Base-by-base conservation (phyloP, 1,284 basidiomycete genomes). In the Rhodotorula sp. region DNA sequence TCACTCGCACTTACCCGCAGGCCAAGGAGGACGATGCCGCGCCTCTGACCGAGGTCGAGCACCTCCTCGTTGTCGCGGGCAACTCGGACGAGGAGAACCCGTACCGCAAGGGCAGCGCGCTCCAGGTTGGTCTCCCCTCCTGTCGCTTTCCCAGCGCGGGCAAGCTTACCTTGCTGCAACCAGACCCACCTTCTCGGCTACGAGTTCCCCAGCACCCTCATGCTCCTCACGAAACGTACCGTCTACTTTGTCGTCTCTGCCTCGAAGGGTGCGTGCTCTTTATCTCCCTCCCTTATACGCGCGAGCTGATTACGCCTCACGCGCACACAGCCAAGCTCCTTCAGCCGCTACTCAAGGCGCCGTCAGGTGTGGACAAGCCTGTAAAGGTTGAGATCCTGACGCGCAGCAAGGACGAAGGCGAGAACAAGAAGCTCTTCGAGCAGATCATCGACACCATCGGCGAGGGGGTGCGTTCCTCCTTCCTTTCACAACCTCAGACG, bases 181-280 rank as follows among this genome's bases (percentile, higher is more conserved):
- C 79, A 96, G 93, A 94, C 92, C 77, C 97, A 93, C 91, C 85
- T 98, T 17, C 86, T 98, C 46, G 96, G 94, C 36, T 98, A 94
- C 82, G 96, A 98, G 82, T 98, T 98, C 80, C 95, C 95, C 0
- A 94, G 93, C 0, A 97, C 95, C 0, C 85, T 98, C 56, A 87
- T 95, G 69, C 90, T 98, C 77, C 86, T 90, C 76, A 77, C 78
- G 22, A 89, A 89, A 78, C 54, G 63, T n/a, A 90, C 87, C 78
- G 83, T 97, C 41, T 86, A 85, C 41, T 90, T 97, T 68, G 84
- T 97, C 54, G 94, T 92, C 76, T 96, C 93, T 32, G 87, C 90
- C 7, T 91, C 90, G 44, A 97, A 98, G 87, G 91, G 94, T 94
- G 46, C 67, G 82, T 66, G 39, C 48, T 29, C 41, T 15, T 25